These are phyloP conservation scores for Phialophora tarda DNA, from an alignment of 2,329 filamentous ascomycete species.

Conservation along the genomic window DNA sequence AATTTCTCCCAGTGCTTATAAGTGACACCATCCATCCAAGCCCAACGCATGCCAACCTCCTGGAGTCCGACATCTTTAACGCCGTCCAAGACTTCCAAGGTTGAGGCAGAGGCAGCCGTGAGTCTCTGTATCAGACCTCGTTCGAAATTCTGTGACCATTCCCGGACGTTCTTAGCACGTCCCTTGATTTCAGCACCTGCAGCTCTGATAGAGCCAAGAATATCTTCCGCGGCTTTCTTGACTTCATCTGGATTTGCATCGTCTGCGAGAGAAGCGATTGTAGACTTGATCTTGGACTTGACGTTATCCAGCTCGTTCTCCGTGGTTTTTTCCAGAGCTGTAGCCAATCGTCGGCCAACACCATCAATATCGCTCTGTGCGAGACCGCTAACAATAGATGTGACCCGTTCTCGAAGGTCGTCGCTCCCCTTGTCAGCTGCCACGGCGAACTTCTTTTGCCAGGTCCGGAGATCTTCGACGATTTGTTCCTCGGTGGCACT, in stretches of 20 bases:
- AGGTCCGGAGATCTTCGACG: slow-evolving; percentile 76
- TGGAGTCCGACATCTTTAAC: slow-evolving; percentile 85
- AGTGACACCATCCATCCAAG: slow-evolving; percentile 91
- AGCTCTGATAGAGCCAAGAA: slow-evolving; percentile 64
- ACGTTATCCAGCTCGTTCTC: slow-evolving; percentile 68
- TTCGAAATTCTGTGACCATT: slow-evolving; percentile 77
- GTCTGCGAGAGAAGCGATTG: slow-evolving; percentile 62
- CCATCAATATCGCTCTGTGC: slow-evolving; percentile 67
- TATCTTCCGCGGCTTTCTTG: slow-evolving; percentile 58
- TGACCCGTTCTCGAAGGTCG: slow-evolving; percentile 66
- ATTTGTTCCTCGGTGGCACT: slow-evolving; percentile 61
- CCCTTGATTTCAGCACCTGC: slow-evolving; percentile 76
- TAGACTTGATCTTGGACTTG: slow-evolving; percentile 67
- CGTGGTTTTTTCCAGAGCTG: slow-evolving; percentile 71
- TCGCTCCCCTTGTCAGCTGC: slow-evolving; percentile 84
- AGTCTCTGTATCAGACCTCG: slow-evolving; percentile 71
- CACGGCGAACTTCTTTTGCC: slow-evolving; percentile 86
- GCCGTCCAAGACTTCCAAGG: slow-evolving; percentile 79
- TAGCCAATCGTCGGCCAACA: slow-evolving; percentile 69
- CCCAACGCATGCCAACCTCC: slow-evolving; percentile 91
- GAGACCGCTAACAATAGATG: slow-evolving; percentile 75
- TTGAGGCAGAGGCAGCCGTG: slow-evolving; percentile 74
- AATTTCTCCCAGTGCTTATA: slow-evolving; percentile 98
- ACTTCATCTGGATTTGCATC: slow-evolving; percentile 60
- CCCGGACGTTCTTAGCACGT: slow-evolving; percentile 74